These are phyloP conservation scores for Spergularia marina DNA, from an alignment of 148 eudicot genomes.

Conservation along the genomic window DNA sequence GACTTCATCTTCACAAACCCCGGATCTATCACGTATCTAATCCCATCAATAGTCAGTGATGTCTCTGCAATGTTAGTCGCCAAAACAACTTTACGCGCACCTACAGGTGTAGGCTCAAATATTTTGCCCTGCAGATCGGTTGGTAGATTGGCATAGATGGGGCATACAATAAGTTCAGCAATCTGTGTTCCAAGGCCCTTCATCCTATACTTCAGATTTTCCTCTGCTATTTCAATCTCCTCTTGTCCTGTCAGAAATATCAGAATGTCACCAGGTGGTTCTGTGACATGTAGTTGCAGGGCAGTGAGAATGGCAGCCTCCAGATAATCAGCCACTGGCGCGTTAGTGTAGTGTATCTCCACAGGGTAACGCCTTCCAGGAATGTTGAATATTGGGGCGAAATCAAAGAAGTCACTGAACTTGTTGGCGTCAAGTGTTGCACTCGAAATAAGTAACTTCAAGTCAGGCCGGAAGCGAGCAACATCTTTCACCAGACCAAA, in stretches of 20 bases:
- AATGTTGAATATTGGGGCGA: conserved; percentile 60
- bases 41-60: conserved; percentile 74
- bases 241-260: conserved; percentile 78
- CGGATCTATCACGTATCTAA: conserved; percentile 71
- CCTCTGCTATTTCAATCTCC: conserved; percentile 69
- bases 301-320: conserved; percentile 83
- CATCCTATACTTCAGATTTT: conserved; percentile 54
- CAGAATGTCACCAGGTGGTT: conserved; percentile 67
- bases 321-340: conserved; percentile 81
- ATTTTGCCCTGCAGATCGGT: conserved; percentile 67
- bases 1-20: conserved; percentile 66
- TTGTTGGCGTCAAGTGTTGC: conserved; percentile 71
- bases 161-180: conserved; percentile 63
- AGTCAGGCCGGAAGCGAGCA: conserved; percentile 58
- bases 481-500: conserved; percentile 43
- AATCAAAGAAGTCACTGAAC: conserved; percentile 65
- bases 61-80: conserved; percentile 90
- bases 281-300: conserved; percentile 72
- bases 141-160: conserved; percentile 71
- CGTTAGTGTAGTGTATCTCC: conserved; percentile 66
- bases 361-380: conserved; percentile 80
- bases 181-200: conserved; percentile 57
- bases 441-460: conserved; percentile 64
- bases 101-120: conserved; percentile 65
- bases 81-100: conserved; percentile 70